These are phyloP conservation scores for Graphium sp. DNA, from an alignment of 2,329 filamentous ascomycete genomes.

Conservation along the genomic window DNA sequence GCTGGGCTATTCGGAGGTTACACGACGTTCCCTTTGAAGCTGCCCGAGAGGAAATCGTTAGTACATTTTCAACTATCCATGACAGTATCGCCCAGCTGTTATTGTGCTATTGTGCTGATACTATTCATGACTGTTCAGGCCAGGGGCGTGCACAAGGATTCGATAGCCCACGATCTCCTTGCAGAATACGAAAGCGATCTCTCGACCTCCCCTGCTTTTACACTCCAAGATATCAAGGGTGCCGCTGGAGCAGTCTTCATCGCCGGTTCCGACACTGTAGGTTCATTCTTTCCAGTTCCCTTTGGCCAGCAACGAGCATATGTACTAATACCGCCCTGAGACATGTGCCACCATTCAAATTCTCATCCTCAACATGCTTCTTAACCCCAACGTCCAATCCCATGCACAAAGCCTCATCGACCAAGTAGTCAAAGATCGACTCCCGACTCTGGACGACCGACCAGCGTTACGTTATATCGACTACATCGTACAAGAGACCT, in stretches of 20 bases:
- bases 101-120: too few species aligned
- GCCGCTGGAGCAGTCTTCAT: slow-evolving; percentile 30
- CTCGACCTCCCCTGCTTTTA: slow-evolving; percentile 6
- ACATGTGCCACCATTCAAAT: slow-evolving; percentile 20
- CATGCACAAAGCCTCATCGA: slow-evolving; percentile 30
- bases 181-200: slow-evolving; percentile 4
- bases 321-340: slow-evolving; percentile 1
- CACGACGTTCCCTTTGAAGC: slow-evolving; percentile 14
- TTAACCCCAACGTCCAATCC: slow-evolving; percentile 23
- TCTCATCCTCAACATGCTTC: slow-evolving; percentile 23
- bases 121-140: slow-evolving; percentile 5
- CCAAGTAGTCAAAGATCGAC: slow-evolving; percentile 19
- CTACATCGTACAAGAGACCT: slow-evolving; percentile 24
- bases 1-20: slow-evolving; percentile 15
- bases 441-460: slow-evolving; percentile 28
- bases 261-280: slow-evolving; percentile 25
- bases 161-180: slow-evolving; percentile 12
- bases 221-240: slow-evolving; percentile 28
- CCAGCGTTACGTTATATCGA: slow-evolving; percentile 23
- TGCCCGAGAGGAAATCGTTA: slow-evolving; percentile 12
- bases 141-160: slow-evolving; percentile 7
- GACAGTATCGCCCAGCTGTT: too few species aligned
- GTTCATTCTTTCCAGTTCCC: slow-evolving; percentile 5
- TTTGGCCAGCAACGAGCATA: not conserved
- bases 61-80: too few species aligned